A percentile compares a stretch with the other conserved stretches of the same genome.
phyloP scores from a whole-genome alignment of 352 stramenopile species.

The Phytophthora tentaculata region DNA sequence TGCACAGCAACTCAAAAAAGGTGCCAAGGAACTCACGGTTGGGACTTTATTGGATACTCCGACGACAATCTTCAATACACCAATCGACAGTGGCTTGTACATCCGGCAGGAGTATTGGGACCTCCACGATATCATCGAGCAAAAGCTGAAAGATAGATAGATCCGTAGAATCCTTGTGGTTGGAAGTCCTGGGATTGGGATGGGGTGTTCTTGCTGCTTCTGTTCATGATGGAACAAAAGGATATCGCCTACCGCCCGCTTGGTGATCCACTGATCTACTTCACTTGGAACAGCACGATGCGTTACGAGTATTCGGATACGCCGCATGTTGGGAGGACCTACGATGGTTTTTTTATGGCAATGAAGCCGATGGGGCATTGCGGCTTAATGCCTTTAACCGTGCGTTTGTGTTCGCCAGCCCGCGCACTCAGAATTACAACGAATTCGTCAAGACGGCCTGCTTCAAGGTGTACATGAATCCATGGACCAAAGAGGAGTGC shows the following conservation, averaged over 20 bases:
- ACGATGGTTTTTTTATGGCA: conserved; percentile 22
- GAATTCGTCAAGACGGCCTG: conserved; percentile 30
- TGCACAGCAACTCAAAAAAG: no score
- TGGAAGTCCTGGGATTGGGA: conserved; percentile 29
- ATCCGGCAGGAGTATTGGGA: conserved; percentile 33
- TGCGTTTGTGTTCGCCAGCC: conserved; percentile 33
- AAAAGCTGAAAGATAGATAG: neutral
- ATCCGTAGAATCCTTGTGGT: conserved; percentile 16
- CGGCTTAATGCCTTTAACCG: neutral
- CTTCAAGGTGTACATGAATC: conserved; percentile 31
- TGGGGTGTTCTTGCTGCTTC: conserved; percentile 8
- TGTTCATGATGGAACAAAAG: conserved; percentile 7
- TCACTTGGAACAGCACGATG: conserved; percentile 13
- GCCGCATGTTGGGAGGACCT: no score
- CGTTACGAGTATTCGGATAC: conserved; percentile 5
- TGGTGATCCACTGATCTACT: conserved; percentile 1
- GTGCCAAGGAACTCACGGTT: no score
- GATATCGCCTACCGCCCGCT: conserved; percentile 27
- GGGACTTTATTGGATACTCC: no score
- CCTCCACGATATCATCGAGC: conserved; percentile 10
- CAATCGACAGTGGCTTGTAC: conserved; percentile 16
- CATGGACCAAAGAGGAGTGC: conserved; percentile 36
- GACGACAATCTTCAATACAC: no score
- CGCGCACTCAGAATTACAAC: conserved; percentile 29
- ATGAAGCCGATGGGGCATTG: no score